Conservation (phyloP, 805 yeast species). For the Komagataella pastoris region DNA sequence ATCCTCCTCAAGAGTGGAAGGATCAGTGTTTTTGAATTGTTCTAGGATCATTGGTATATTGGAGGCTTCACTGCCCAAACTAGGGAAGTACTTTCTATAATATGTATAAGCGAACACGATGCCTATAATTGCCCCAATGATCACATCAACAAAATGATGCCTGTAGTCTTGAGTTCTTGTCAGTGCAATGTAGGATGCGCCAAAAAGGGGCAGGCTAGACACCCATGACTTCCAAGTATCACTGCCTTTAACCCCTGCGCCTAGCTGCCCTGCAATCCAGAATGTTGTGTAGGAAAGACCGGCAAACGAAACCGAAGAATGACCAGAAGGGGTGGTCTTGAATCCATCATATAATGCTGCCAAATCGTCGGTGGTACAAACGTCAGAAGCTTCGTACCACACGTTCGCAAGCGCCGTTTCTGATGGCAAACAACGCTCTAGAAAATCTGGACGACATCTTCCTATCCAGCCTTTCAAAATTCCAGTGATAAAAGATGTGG, state of each 20-base stretch:
- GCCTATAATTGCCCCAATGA: conserved; percentile 65
- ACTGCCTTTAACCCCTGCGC: conserved; percentile 19
- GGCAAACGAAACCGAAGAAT: conserved; percentile 58
- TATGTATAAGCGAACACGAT: conserved; percentile 40
- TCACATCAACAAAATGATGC: conserved; percentile 82
- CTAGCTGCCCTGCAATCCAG: conserved; percentile 60
- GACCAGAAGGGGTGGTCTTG: conserved; percentile 77
- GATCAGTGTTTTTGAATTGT: not conserved
- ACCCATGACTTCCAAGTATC: conserved; percentile 55
- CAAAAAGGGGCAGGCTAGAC: conserved; percentile 40
- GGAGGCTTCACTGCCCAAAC: conserved; percentile 15
- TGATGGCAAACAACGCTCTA: conserved; percentile 70
- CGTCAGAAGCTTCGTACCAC: conserved; percentile 47
- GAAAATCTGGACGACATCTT: conserved; percentile 83
- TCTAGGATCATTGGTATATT: conserved; percentile 22
- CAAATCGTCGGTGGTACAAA: conserved; percentile 41
- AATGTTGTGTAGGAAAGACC: conserved; percentile 49
- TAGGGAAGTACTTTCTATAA: conserved; percentile 41
- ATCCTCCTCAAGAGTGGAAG: not conserved
- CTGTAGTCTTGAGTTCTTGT: conserved; percentile 87
- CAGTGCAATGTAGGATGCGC: conserved; percentile 68
- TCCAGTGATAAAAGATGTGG: conserved; percentile 56
- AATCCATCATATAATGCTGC: conserved; percentile 49
- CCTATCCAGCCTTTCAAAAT: conserved; percentile 76
- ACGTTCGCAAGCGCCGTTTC: conserved; percentile 40